Conservation (phyloP, 495 filamentous ascomycete genomes). For the Rusavskia elegans region DNA sequence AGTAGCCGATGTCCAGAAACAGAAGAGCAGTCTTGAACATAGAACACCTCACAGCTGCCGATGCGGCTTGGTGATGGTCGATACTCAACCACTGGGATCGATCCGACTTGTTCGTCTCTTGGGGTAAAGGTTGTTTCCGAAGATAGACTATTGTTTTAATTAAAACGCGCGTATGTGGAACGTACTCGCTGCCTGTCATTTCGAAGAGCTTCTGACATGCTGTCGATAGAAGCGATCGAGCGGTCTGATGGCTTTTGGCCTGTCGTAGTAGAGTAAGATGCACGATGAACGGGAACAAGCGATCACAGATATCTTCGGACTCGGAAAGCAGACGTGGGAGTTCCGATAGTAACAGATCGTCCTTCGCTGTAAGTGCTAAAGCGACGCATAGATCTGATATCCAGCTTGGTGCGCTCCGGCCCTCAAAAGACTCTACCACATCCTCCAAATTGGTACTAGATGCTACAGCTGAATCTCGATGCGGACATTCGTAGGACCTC, state of each 20-base stretch:
- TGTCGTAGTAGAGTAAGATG: constrained; percentile 56
- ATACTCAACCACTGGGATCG: constrained; percentile 75
- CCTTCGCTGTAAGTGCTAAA: constrained; percentile 40
- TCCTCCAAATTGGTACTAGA: constrained; percentile 9
- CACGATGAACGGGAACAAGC: constrained; percentile 61
- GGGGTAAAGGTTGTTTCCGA: constrained; percentile 57
- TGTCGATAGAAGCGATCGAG: constrained; percentile 22
- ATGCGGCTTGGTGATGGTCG: constrained; percentile 53
- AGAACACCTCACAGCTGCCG: constrained; percentile 63
- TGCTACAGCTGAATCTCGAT: constrained; percentile 2
- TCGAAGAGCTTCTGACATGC: constrained; percentile 5
- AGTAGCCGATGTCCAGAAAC: constrained; percentile 58
- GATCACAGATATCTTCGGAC: constrained; percentile 50
- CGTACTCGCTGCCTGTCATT: constrained; percentile 7
- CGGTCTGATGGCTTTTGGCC: constrained; percentile 3
- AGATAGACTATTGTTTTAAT: constrained; percentile 78
- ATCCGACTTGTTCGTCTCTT: constrained; percentile 62
- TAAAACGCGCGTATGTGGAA: constrained; percentile 41
- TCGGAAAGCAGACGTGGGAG: constrained; percentile 43
- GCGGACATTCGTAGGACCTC: constrained; percentile 26
- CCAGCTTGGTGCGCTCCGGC: constrained; percentile 33
- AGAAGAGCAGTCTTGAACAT: constrained; percentile 78
- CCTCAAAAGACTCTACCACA: background rate
- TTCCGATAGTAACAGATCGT: constrained; percentile 50
- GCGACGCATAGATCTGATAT: constrained; percentile 43